Evolutionary conservation across 768 basidiomycete species (phyloP).

Genomic region (Candolleomyces aberdarensis): DNA sequence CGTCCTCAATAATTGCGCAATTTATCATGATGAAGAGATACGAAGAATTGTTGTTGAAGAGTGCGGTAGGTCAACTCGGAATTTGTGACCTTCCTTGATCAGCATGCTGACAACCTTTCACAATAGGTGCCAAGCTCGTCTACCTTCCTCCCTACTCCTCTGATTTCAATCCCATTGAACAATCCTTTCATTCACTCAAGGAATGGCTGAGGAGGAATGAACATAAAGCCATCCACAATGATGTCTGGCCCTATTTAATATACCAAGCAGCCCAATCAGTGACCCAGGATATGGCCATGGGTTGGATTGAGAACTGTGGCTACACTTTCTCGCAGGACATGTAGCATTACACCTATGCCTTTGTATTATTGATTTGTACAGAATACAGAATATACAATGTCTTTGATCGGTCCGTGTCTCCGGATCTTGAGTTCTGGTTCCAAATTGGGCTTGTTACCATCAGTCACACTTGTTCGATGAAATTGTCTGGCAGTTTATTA

Average conservation of each 20-base stretch:
- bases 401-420: no score
- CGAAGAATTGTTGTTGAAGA: not conserved
- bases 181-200: not conserved
- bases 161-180: slow-evolving; percentile 1
- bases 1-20: not conserved
- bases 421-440: no score
- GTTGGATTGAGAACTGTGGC: slow-evolving; percentile 22
- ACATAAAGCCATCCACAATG: not conserved
- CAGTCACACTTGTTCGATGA: no score
- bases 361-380: not conserved
- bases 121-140: slow-evolving; percentile 1
- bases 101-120: not conserved
- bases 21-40: slow-evolving; percentile 2
- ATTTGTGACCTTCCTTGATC: not conserved
- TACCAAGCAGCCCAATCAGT: slow-evolving; percentile 16
- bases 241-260: slow-evolving; percentile 13
- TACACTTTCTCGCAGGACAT: slow-evolving; percentile 11
- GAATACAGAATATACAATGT: not conserved
- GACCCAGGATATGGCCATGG: slow-evolving; percentile 16
- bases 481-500: no score
- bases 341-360: not conserved
- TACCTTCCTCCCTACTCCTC: slow-evolving; percentile 1
- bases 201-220: slow-evolving; percentile 25
- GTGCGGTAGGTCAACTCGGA: not conserved
- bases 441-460: no score